Evolutionary conservation across 257 asterid genomes (phyloP), one percentile per base, ranked within the genome.

Genomic region (Thymus mandschuricus): DNA sequence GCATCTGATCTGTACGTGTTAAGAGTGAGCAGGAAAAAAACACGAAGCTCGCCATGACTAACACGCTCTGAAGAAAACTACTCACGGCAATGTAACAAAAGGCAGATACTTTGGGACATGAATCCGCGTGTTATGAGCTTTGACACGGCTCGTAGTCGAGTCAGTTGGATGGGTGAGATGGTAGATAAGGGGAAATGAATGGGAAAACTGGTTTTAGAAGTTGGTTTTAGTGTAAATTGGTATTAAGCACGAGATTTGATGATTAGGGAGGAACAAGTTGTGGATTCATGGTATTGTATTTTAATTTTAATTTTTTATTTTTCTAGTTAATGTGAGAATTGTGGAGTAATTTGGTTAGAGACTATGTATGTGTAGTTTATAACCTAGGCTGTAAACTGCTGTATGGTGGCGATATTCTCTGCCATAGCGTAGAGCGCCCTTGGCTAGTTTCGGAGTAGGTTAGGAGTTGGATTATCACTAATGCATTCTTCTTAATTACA

Each of bases 31-130:
- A 34, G 59, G 29, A 13, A 28, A 38, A 21, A 45, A 64, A 60
- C 15, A 48, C 11, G 21, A 62, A 64, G 76, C 87, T 81, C 68
- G 88, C 93, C 74, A 64, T 87, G 91, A 87, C 89, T 70, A 79
- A 81, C 95, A 73, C 60, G 38, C 50, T 60, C 66, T 12, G 74
- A 66, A 41, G 82, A 31, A 68, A 30, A 43, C 41, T 29, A 43
- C 48, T 54, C 28, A 9, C 55, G 41, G 60, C 62, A 12, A 1
- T 57, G 12, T 57, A 57, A 12, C 31, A 10, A 57, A 57, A 41
- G 62, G 1, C 41, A 6, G 43, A 57, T 57, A 55, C 35, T 54
- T 54, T 28, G 60, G n/a, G 60, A 8, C 28, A 9, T 28, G 11
- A 29, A 55, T 13, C 28, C 35, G n/a, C 35, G 60, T 55, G 28